A percentile compares a stretch with the other conserved stretches of the same genome.
Conservation (phyloP, 225 moss, liverwort and hornwort species). For the Sphagnum tenellum region DNA sequence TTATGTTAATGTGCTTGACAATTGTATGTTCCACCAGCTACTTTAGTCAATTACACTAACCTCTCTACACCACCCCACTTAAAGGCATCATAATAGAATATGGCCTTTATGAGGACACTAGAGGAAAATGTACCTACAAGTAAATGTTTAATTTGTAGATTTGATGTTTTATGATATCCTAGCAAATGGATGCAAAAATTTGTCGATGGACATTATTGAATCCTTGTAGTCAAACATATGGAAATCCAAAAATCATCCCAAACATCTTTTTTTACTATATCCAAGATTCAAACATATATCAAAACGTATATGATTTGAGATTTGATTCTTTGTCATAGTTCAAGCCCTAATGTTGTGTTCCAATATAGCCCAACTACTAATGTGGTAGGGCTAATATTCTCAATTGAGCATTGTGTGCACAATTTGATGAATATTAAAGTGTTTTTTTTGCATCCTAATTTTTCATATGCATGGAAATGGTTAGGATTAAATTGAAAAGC, state of each 20-base stretch:
- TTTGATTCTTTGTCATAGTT: conserved; percentile 55
- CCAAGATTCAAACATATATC: conserved; percentile 50
- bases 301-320: conserved; percentile 24
- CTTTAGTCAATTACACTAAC: too few relatives aligned
- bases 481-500: too few relatives aligned
- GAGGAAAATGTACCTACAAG: too few relatives aligned
- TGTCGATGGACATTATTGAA: conserved; percentile 38
- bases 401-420: too few relatives aligned
- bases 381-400: conserved; percentile 19
- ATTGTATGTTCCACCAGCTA: conserved; percentile 15
- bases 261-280: conserved; percentile 48
- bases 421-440: too few relatives aligned
- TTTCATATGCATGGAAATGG: too few relatives aligned
- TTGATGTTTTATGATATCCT: too few relatives aligned
- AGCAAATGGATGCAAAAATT: conserved; percentile 23
- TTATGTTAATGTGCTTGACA: conserved; percentile 40
- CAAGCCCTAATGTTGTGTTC: conserved; percentile 66
- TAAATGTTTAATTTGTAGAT: too few relatives aligned
- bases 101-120: too few relatives aligned
- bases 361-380: conserved; percentile 47
- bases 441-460: too few relatives aligned
- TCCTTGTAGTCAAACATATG: conserved; percentile 58
- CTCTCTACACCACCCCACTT: too few relatives aligned
- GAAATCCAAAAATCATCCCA: conserved; percentile 66
- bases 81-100: too few relatives aligned